phyloP scores from a whole-genome alignment of 139 green algal species.

The Coelastrella sp. region DNA sequence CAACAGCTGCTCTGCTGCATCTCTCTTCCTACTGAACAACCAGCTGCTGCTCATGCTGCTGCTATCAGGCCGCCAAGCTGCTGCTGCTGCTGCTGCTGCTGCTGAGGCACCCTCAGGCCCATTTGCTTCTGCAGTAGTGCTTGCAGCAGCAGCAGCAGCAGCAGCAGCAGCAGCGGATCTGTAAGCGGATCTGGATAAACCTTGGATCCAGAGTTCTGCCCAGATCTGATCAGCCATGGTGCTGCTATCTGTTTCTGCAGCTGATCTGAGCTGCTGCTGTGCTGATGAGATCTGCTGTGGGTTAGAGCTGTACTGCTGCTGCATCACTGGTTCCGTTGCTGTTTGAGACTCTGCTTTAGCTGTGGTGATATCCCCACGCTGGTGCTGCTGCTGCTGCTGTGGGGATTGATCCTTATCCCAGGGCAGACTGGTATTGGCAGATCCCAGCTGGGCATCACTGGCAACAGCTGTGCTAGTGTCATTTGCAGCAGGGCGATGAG shows the following conservation, averaged over 20 bases:
- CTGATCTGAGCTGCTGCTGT: not conserved
- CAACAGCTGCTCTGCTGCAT: constrained; percentile 26
- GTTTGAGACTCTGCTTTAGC: too few species aligned
- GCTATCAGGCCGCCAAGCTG: constrained; percentile 1
- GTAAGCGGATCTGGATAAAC: not conserved
- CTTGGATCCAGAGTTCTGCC: not conserved
- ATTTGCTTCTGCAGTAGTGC: not conserved
- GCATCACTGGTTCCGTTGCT: too few species aligned
- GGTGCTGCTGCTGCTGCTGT: too few species aligned
- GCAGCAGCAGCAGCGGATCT: not conserved
- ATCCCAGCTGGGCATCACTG: not conserved
- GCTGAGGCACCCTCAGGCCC: too few species aligned
- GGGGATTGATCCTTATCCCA: too few species aligned
- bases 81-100: constrained; percentile 16
- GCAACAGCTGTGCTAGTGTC: not conserved
- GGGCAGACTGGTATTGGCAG: too few species aligned
- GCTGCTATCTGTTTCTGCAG: not conserved
- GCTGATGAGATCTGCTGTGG: too few species aligned
- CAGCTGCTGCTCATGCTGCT: not conserved
- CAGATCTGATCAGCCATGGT: not conserved
- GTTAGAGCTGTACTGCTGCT: too few species aligned
- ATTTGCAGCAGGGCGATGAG: not conserved
- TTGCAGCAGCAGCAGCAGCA: not conserved
- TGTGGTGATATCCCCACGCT: too few species aligned
- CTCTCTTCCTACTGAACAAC: not conserved